A percentile compares a stretch with the other conserved stretches of the same genome.
Evolutionary conservation across 768 basidiomycete genomes (phyloP).

Genomic region (Neoboletus brunneissimus): DNA sequence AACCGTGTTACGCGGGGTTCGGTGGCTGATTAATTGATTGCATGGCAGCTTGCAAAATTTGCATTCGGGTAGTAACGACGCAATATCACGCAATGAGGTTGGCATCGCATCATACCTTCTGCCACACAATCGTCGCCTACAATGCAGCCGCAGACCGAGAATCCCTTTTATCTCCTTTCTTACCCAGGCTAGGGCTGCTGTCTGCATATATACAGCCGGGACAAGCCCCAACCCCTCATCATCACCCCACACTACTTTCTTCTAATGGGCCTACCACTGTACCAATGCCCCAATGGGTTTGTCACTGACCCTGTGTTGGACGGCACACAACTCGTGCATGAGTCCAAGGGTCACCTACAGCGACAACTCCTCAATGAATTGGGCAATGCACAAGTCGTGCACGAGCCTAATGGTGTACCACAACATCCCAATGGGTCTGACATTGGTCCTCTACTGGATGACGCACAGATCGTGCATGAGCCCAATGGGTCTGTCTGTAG

Average conservation of each 20-base stretch:
- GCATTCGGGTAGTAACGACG: constrained; percentile 15
- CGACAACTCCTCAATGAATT: neutral
- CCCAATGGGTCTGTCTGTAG: neutral
- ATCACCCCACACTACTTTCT: neutral
- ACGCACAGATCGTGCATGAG: neutral
- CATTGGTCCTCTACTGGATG: neutral
- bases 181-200: neutral
- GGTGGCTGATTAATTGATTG: constrained; percentile 3
- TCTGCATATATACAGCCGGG: constrained; percentile 6
- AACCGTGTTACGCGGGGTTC: neutral
- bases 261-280: constrained; percentile 21
- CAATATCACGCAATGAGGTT: constrained; percentile 34
- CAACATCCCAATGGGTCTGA: neutral
- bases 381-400: neutral
- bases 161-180: neutral
- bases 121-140: neutral
- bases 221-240: neutral
- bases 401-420: neutral
- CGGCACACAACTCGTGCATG: neutral
- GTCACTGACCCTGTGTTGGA: neutral
- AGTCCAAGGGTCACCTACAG: neutral
- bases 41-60: neutral
- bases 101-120: constrained; percentile 18
- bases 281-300: neutral
- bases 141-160: neutral